Conservation (phyloP, 2,329 filamentous ascomycete species). For the Parastagonospora nodorum region DNA sequence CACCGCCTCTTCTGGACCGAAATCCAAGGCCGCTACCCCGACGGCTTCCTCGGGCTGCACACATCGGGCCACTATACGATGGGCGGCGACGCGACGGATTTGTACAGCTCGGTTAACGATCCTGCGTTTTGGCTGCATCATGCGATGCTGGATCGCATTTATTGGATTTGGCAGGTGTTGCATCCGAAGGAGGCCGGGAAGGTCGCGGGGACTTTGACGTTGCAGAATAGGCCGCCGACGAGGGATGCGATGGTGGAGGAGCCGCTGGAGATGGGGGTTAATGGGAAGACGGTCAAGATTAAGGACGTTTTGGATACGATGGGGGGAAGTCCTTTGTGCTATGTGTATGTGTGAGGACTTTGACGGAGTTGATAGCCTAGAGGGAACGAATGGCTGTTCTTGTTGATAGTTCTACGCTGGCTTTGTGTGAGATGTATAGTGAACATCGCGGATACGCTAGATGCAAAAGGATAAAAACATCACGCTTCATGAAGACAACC, state of each 20-base stretch:
- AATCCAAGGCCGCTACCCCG: slow-evolving; percentile 24
- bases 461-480: no score
- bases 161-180: slow-evolving; percentile 54
- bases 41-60: slow-evolving; percentile 45
- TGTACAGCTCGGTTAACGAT: slow-evolving; percentile 52
- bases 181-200: slow-evolving; percentile 16
- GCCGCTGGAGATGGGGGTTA: slow-evolving; percentile 45
- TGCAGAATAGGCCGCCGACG: slow-evolving; percentile 50
- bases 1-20: slow-evolving; percentile 42
- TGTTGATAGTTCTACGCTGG: no score
- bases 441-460: no score
- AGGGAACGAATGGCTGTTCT: no score
- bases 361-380: slow-evolving; percentile 1
- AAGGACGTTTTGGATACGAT: slow-evolving; percentile 48
- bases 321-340: slow-evolving; percentile 50
- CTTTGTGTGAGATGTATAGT: no score
- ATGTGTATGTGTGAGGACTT: slow-evolving; percentile 45
- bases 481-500: no score
- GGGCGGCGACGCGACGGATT: slow-evolving; percentile 44
- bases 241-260: slow-evolving; percentile 53
- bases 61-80: slow-evolving; percentile 44
- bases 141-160: slow-evolving; percentile 52
- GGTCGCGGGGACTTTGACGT: slow-evolving; percentile 46
- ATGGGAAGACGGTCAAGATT: slow-evolving; percentile 38
- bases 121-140: slow-evolving; percentile 56